Evolutionary conservation across 2,329 filamentous ascomycete species (phyloP), one percentile per base, ranked within the genome.

Genomic region (Madurella fahalii): DNA sequence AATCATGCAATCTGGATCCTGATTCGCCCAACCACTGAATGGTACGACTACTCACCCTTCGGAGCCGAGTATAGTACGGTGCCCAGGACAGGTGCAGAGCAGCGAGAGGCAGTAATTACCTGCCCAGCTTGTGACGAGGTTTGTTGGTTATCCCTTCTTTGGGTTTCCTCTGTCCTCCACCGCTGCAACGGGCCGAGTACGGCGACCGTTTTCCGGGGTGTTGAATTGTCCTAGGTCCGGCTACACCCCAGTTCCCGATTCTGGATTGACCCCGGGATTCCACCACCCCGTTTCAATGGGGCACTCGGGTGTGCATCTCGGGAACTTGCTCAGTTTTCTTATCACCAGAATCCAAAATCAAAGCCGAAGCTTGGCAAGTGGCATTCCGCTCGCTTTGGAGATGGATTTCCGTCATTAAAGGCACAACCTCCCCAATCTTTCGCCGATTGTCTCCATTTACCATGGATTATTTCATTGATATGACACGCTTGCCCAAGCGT

Each of bases 1-100:
- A 59, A 58, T 58, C 37, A 52, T 50, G 42, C 61, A 41, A 25
- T n/a, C 9, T 25, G 8, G 4, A 7, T 18, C 44, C 25, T 62
- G 56, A 63, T 63, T 63, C 46, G 61, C 48, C 42, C n/a, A 47
- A 20, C n/a, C 13, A 11, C 13, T 16, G 4, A 8, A 25, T 62
- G 32, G 52, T 59, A 47, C 60, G 60, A 62, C 34, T 37, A 7
- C 25, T 25, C 4, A 7, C 25, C 25, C 13, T 54, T 52, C 52
- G 60, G 58, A 48, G 42, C 41, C n/a, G n/a, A 25, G 25, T 7
- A 25, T 3, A 25, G 25, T 25, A 25, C 25, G 7, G n/a, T n/a
- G 4, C 37, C n/a, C n/a, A 13, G 4, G 9, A 11, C 12, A 40
- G n/a, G 3, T 16, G 40, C n/a, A n/a, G n/a, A n/a, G n/a, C n/a